Conservation (phyloP, 2,329 filamentous ascomycete genomes). For the Apiospora pterosperma region DNA sequence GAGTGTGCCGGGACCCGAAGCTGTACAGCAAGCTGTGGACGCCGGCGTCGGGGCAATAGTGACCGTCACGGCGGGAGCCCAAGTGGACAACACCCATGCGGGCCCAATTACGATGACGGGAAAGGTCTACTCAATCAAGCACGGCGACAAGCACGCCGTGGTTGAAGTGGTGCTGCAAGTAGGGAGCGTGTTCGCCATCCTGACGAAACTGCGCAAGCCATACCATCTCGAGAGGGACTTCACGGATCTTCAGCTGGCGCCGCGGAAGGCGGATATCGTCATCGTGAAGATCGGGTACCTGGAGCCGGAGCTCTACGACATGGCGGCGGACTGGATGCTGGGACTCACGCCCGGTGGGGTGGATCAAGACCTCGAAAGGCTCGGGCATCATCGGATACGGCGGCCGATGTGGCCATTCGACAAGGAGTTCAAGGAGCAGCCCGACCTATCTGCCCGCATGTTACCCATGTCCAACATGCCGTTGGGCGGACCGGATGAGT, state of each 20-base stretch:
- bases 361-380: conserved; percentile 45
- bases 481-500: conserved; percentile 10
- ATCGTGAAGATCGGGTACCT: conserved; percentile 56
- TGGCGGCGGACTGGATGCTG: conserved; percentile 53
- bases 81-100: conserved; percentile 44
- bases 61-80: conserved; percentile 48
- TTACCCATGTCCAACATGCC: conserved; percentile 31
- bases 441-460: conserved; percentile 32
- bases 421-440: conserved; percentile 26
- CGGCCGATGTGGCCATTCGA: conserved; percentile 48
- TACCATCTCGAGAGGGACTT: conserved; percentile 51
- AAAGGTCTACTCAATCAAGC: conserved; percentile 43
- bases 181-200: conserved; percentile 46
- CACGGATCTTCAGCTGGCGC: conserved; percentile 41
- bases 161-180: conserved; percentile 48
- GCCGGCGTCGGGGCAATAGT: conserved; percentile 44
- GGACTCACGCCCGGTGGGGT: conserved; percentile 51
- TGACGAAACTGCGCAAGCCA: conserved; percentile 39
- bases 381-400: conserved; percentile 44
- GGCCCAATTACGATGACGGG: conserved; percentile 44
- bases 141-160: conserved; percentile 44
- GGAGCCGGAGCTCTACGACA: conserved; percentile 50
- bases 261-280: conserved; percentile 45
- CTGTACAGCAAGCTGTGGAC: conserved; percentile 36
- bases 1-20: conserved; percentile 45